Percentiles rank a stretch among this genome's conserved stretches.
phyloP scores from a whole-genome alignment of 768 basidiomycete species.

The Ramaria rubella region DNA sequence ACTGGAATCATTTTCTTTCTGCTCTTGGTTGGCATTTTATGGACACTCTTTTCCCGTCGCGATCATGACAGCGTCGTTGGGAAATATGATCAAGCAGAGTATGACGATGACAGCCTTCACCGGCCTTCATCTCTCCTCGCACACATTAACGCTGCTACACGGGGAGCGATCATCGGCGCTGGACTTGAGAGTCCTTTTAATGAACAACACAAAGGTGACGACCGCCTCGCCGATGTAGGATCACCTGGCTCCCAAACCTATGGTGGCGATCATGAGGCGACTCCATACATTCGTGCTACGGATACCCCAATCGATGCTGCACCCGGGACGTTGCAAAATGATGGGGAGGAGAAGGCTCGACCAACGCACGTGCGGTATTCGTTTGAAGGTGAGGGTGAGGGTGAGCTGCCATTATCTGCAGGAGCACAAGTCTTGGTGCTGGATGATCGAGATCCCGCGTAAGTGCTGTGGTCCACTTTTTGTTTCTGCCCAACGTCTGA shows the following conservation, averaged over 20 bases:
- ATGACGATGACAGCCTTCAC: slow-evolving; percentile 67
- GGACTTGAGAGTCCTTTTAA: slow-evolving; percentile 29
- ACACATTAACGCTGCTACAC: slow-evolving; percentile 86
- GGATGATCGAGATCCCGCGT: slow-evolving; percentile 78
- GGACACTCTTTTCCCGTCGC: slow-evolving; percentile 79
- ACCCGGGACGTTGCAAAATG: slow-evolving; percentile 37
- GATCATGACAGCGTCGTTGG: slow-evolving; percentile 53
- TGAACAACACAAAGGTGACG: slow-evolving; percentile 52
- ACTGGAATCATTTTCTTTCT: slow-evolving; percentile 90
- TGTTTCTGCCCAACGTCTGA: slow-evolving; percentile 15
- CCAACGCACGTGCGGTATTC: slow-evolving; percentile 78
- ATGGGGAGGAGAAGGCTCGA: slow-evolving; percentile 60
- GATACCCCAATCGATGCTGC: slow-evolving; percentile 76
- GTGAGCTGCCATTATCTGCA: slow-evolving; percentile 62
- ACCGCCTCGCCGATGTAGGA: slow-evolving; percentile 25
- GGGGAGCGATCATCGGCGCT: slow-evolving; percentile 69
- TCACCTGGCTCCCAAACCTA: neutral
- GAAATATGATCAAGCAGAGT: slow-evolving; percentile 57
- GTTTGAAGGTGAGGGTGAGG: slow-evolving; percentile 72
- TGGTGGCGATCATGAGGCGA: slow-evolving; percentile 52
- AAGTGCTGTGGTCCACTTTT: slow-evolving; percentile 27
- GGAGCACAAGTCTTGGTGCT: slow-evolving; percentile 71
- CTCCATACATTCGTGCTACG: slow-evolving; percentile 63
- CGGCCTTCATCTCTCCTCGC: slow-evolving; percentile 83
- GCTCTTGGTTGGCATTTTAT: slow-evolving; percentile 77